Evolutionary conservation across 495 filamentous ascomycete genomes (phyloP).

Genomic region (Neurospora sp.): DNA sequence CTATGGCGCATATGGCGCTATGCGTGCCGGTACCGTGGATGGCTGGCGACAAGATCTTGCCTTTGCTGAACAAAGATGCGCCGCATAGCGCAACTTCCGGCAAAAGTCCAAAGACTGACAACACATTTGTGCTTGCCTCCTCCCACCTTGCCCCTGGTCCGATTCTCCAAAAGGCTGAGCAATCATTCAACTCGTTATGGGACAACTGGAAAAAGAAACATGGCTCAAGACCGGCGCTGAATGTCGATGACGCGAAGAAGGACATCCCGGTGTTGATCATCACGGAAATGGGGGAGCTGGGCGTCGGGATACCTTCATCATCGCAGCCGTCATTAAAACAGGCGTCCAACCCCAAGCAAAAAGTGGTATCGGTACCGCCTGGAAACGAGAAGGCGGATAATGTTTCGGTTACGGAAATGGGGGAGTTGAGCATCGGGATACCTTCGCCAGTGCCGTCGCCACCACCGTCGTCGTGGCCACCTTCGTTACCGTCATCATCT

Average conservation of each 20-base stretch:
- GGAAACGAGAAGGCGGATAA: neutral
- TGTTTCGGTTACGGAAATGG: constrained; percentile 4
- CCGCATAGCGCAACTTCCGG: neutral
- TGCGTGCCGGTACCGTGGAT: constrained; percentile 9
- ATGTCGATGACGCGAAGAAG: neutral
- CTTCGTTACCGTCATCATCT: neutral
- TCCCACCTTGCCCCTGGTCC: neutral
- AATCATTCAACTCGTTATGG: neutral
- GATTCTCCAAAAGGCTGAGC: neutral
- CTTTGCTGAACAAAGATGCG: neutral
- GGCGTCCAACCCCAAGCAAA: neutral
- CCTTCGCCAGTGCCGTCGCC: neutral
- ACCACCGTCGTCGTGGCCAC: neutral
- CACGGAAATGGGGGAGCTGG: constrained; percentile 9
- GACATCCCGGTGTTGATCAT: neutral
- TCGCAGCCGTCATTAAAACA: neutral
- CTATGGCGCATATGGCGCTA: constrained; percentile 8
- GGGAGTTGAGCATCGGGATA: constrained; percentile 7
- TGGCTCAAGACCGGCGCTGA: neutral
- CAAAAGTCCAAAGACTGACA: neutral
- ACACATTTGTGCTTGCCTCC: neutral
- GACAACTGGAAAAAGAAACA: neutral
- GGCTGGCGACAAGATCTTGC: neutral
- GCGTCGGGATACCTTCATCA: neutral
- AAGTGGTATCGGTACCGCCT: constrained; percentile 7